A percentile compares a stretch with the other conserved stretches of the same genome.
Evolutionary conservation across 805 yeast species (phyloP).

Genomic region (Scheffersomyces stipitis): DNA sequence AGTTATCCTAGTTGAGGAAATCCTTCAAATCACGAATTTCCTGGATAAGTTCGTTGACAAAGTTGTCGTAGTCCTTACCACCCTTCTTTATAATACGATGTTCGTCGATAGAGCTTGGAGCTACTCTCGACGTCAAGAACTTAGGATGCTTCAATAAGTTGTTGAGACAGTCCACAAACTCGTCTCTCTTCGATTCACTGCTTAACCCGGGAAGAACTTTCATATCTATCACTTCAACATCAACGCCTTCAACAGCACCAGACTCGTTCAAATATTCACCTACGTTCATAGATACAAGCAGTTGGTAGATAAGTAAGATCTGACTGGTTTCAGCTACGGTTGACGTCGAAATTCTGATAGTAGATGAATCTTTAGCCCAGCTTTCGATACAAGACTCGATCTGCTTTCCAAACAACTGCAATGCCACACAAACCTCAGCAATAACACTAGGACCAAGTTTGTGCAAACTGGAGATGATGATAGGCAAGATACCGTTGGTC

Average conservation of each 20-base stretch:
- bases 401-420: slow-evolving; percentile 64
- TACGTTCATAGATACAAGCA: slow-evolving; percentile 54
- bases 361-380: slow-evolving; percentile 63
- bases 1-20: slow-evolving; percentile 20
- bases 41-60: slow-evolving; percentile 47
- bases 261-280: slow-evolving; percentile 39
- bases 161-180: slow-evolving; percentile 59
- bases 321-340: slow-evolving; percentile 49
- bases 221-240: slow-evolving; percentile 23
- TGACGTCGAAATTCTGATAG: slow-evolving; percentile 37
- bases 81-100: slow-evolving; percentile 55
- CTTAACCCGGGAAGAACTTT: slow-evolving; percentile 60
- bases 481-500: slow-evolving; percentile 79
- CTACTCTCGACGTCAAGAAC: slow-evolving; percentile 67
- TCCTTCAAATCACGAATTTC: slow-evolving; percentile 56
- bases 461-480: slow-evolving; percentile 57
- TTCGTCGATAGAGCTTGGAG: slow-evolving; percentile 65
- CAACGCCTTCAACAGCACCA: slow-evolving; percentile 8
- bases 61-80: slow-evolving; percentile 22
- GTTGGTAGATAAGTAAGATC: slow-evolving; percentile 60
- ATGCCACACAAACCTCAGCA: slow-evolving; percentile 65
- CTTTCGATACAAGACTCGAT: slow-evolving; percentile 59
- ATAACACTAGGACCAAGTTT: slow-evolving; percentile 62
- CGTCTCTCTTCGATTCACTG: slow-evolving; percentile 55
- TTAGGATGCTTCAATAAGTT: slow-evolving; percentile 86